Conservation (phyloP, 768 basidiomycete species). For the Symmetrospora coprosmae region DNA sequence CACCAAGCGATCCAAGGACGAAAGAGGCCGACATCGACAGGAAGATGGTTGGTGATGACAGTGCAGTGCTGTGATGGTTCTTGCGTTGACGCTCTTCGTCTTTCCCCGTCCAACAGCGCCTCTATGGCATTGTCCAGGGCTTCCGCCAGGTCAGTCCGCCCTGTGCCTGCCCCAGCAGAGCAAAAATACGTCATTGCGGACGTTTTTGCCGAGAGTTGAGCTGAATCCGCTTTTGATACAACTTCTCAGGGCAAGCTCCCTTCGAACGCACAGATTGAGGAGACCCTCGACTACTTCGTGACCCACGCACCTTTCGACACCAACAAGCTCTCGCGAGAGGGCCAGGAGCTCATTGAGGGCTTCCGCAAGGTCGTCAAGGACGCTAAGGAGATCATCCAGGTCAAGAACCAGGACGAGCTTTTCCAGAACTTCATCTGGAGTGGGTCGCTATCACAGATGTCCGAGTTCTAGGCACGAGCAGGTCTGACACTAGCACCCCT, state of each 20-base stretch:
- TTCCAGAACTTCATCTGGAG: constrained; percentile 24
- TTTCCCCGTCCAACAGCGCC: constrained; percentile 37
- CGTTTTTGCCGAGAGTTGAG: not conserved
- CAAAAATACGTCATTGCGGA: not conserved
- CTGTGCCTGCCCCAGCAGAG: constrained; percentile 45
- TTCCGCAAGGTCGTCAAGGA: constrained; percentile 54
- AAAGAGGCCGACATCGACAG: constrained; percentile 65
- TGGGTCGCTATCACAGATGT: constrained; percentile 15
- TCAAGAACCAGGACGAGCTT: constrained; percentile 39
- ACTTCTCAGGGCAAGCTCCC: constrained; percentile 27
- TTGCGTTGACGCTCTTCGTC: not conserved
- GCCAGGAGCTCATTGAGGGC: constrained; percentile 61
- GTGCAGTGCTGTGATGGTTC: not conserved
- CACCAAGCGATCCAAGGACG: constrained; percentile 40
- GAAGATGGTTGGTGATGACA: constrained; percentile 44
- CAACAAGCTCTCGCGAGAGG: constrained; percentile 58
- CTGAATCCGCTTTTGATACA: not conserved
- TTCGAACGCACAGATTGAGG: constrained; percentile 28
- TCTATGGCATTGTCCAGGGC: constrained; percentile 69
- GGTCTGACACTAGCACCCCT: no score
- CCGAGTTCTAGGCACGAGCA: not conserved
- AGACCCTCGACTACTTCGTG: constrained; percentile 21
- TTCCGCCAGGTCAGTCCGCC: constrained; percentile 66
- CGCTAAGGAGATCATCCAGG: constrained; percentile 69
- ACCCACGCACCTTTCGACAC: constrained; percentile 41